Evolutionary conservation across 257 asterid genomes (phyloP).

Genomic region (Ilex asprella): DNA sequence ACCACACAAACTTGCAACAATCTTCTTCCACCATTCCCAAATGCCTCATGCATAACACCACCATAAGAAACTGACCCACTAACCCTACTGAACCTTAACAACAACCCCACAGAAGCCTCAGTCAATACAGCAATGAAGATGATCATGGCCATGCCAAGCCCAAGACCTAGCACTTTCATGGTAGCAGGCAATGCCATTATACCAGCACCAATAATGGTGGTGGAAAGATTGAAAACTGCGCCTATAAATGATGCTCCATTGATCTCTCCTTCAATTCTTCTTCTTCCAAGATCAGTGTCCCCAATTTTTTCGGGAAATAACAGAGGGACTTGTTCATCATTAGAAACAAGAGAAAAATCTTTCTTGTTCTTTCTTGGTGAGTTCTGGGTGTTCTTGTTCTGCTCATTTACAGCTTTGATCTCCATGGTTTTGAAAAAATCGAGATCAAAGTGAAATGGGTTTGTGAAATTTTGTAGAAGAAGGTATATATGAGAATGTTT

Average conservation of each 20-base stretch:
- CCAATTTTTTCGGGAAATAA: slow-evolving; percentile 16
- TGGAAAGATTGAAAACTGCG: slow-evolving; percentile 52
- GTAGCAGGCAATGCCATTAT: slow-evolving; percentile 69
- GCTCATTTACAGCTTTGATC: slow-evolving; percentile 12
- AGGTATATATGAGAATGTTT: too few species aligned
- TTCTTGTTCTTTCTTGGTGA: slow-evolving; percentile 13
- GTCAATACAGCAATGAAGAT: slow-evolving; percentile 44
- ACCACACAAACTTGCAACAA: too few species aligned
- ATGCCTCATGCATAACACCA: slow-evolving; percentile 42
- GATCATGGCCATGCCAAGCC: slow-evolving; percentile 34
- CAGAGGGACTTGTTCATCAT: slow-evolving; percentile 31
- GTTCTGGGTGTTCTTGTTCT: slow-evolving; percentile 8
- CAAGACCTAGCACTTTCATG: slow-evolving; percentile 61
- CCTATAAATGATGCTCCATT: slow-evolving; percentile 56
- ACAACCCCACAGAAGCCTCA: slow-evolving; percentile 28
- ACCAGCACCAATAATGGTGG: slow-evolving; percentile 63
- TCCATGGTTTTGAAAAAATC: slow-evolving; percentile 15
- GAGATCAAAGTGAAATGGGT: too few species aligned
- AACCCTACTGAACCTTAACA: slow-evolving; percentile 39
- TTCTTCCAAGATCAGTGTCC: slow-evolving; percentile 3
- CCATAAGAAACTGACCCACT: slow-evolving; percentile 44
- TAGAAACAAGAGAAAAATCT: slow-evolving; percentile 19
- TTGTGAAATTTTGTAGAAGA: too few species aligned
- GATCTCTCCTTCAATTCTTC: slow-evolving; percentile 13
- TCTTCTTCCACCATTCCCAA: too few species aligned